These are phyloP conservation scores for Hyparrhenia diplandra DNA, from an alignment of 176 grass and related monocot genomes.

Conservation along the genomic window DNA sequence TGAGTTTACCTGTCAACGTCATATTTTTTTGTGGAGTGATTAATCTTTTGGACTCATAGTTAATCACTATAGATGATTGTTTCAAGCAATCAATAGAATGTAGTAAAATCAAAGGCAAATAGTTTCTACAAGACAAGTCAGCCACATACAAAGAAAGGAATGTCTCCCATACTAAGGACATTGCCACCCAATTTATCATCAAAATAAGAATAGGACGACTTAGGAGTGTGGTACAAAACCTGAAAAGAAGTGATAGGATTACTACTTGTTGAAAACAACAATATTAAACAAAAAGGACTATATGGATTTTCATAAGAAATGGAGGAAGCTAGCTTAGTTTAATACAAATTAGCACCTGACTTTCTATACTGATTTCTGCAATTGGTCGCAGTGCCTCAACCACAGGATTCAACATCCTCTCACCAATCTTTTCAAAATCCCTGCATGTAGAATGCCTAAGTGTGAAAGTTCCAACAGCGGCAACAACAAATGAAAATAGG, in stretches of 20 bases:
- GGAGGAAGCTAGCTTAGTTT: neutral
- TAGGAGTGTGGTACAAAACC: conserved; percentile 94
- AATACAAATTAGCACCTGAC: conserved; percentile 65
- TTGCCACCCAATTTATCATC: conserved; percentile 70
- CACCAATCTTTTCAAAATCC: conserved; percentile 79
- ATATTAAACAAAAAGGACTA: neutral
- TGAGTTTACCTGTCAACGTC: conserved; percentile 73
- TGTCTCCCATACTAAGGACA: conserved; percentile 64
- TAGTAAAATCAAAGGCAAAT: conserved; percentile 11
- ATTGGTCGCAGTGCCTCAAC: conserved; percentile 72
- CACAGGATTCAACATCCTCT: conserved; percentile 69
- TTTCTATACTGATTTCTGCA: conserved; percentile 88
- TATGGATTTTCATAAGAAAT: neutral
- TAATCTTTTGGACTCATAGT: neutral
- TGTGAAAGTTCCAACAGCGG: neutral
- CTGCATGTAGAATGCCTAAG: conserved; percentile 38
- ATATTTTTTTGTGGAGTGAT: conserved; percentile 24
- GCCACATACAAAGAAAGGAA: conserved; percentile 96
- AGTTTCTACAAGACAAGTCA: neutral
- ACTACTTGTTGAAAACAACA: neutral
- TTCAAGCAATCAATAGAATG: conserved; percentile 2
- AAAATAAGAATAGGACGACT: conserved; percentile 66
- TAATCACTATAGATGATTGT: neutral
- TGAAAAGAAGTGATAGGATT: conserved; percentile 26
- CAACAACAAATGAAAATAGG: neutral